Evolutionary conservation across 164 flowering plant genomes (phyloP).

Genomic region (Malania oleifera): DNA sequence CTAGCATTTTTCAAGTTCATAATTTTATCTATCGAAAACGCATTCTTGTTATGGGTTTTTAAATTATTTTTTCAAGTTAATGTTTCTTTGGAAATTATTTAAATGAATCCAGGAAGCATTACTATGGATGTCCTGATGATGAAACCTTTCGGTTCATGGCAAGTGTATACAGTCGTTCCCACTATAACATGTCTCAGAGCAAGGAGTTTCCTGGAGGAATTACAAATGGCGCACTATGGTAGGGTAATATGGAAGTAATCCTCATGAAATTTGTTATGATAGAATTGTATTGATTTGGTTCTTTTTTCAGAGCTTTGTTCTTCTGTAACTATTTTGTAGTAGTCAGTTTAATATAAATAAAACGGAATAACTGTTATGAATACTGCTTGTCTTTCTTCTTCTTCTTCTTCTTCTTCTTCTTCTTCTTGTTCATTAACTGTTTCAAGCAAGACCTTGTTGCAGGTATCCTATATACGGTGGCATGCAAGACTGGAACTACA

Average conservation of each 20-base stretch:
- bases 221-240: constrained; percentile 95
- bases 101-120: constrained; percentile 52
- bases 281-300: neutral
- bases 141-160: constrained; percentile 78
- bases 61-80: neutral
- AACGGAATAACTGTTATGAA: too few relatives aligned
- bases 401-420: neutral
- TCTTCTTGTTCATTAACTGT: neutral
- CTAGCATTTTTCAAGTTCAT: neutral
- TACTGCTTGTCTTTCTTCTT: too few relatives aligned
- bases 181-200: constrained; percentile 85
- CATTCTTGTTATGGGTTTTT: neutral
- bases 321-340: neutral
- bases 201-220: constrained; percentile 82
- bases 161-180: constrained; percentile 73
- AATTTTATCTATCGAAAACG: neutral
- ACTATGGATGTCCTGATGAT: constrained; percentile 89
- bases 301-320: neutral
- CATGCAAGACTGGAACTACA: constrained; percentile 99
- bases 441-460: constrained; percentile 20
- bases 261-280: constrained; percentile 4
- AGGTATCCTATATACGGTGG: constrained; percentile 99
- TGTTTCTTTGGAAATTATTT: constrained; percentile 5
- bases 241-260: constrained; percentile 17
- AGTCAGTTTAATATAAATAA: neutral